Evolutionary conservation across 768 basidiomycete species (phyloP), one percentile per base, ranked within the genome.

Genomic region (Termitomyces sp.): DNA sequence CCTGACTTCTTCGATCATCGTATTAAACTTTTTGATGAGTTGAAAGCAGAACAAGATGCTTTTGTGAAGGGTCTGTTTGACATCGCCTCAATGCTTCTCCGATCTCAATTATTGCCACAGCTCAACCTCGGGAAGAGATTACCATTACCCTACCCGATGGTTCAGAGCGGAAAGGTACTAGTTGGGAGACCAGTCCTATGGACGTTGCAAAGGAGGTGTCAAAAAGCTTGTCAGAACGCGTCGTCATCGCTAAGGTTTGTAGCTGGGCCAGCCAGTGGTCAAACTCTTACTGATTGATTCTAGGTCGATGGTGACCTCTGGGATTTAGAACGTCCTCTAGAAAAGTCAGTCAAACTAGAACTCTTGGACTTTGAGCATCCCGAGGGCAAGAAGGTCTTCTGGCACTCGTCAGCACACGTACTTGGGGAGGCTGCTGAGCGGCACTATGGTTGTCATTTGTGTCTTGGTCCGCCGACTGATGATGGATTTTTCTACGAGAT

Each of bases 401-500:
- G 97, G 97, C 97, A 98, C 72, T 98, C 97, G 18, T 98, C 95
- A 28, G 97, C 97, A 0, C 97, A 98, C 74, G 94, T 98, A 58
- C 82, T 99, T 18, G 97, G 97, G 48, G 97, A 99, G 75, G 91
- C 96, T 56, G 86, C 94, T 44, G 97, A 99, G 74, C 84, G 91
- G 55, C 94, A 97, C 71, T 96, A 98, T 71, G 96, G 95, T 43
- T 97, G 95, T 71, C 95, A 97, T 77, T 81, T 99, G 14, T 97
- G 95, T 68, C 86, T 97, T 61, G 97, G 97, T 3, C 97, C 97
- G 16, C 97, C 97, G 26, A 94, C 95, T 2, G 93, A 96, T 32
- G 95, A 98, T 7, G 97, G 97, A 23, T 99, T 99, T 83, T 99
- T 97, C 80, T 99, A 99, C 71, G 97, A 99, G 72, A 98, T 99